Evolutionary conservation across 163 green algal species (phyloP).

Genomic region (Scenedesmus sp.): DNA sequence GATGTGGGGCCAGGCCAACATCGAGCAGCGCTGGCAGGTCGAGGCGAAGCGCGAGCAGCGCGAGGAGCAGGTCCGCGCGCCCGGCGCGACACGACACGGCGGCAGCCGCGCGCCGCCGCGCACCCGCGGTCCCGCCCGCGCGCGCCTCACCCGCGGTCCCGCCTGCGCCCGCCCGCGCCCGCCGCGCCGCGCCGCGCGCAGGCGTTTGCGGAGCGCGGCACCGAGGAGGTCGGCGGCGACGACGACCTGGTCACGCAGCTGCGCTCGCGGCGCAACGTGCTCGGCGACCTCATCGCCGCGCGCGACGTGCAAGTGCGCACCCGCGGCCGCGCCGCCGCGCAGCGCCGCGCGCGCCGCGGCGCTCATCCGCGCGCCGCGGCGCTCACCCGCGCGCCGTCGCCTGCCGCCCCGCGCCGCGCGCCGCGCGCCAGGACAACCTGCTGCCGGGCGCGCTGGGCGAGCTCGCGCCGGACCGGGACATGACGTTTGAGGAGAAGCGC

Average conservation of each 20-base stretch:
- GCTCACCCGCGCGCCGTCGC: too few relatives aligned
- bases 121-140: background rate
- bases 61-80: slow-evolving; percentile 20
- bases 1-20: slow-evolving; percentile 41
- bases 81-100: background rate
- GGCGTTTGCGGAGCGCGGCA: slow-evolving; percentile 33
- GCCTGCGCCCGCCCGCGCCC: background rate
- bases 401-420: too few relatives aligned
- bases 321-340: too few relatives aligned
- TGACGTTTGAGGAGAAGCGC: slow-evolving; percentile 93
- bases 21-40: slow-evolving; percentile 39
- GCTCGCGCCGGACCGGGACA: slow-evolving; percentile 54
- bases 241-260: slow-evolving; percentile 39
- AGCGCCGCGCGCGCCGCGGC: too few relatives aligned
- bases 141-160: background rate
- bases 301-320: slow-evolving; percentile 35
- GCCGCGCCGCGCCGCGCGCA: background rate
- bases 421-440: slow-evolving; percentile 23
- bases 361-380: too few relatives aligned
- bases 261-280: slow-evolving; percentile 1
- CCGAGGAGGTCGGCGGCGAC: slow-evolving; percentile 11
- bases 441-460: slow-evolving; percentile 26
- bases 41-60: slow-evolving; percentile 33
- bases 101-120: background rate
- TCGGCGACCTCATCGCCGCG: slow-evolving; percentile 43